Evolutionary conservation across 768 basidiomycete species (phyloP).

Genomic region (Floccularia luteovirens): DNA sequence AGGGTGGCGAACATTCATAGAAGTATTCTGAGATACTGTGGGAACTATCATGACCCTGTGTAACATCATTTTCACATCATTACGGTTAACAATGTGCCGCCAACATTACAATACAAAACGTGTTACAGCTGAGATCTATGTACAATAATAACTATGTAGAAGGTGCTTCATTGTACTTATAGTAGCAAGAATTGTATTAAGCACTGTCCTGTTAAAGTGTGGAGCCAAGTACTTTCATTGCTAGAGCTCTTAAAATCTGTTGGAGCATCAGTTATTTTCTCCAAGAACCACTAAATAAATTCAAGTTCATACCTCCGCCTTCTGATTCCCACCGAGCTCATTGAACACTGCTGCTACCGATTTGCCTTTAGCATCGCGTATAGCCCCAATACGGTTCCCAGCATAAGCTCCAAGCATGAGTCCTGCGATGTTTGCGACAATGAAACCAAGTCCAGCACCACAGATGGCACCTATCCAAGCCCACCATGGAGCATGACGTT

Average conservation of each 20-base stretch:
- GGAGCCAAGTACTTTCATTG: conserved; percentile 76
- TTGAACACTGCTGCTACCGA: conserved; percentile 85
- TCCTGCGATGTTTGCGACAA: conserved; percentile 77
- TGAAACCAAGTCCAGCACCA: conserved; percentile 61
- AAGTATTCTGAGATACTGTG: no score
- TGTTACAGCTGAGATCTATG: no score
- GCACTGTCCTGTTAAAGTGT: no score
- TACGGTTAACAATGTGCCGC: no score
- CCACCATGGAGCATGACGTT: conserved; percentile 68
- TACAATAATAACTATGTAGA: no score
- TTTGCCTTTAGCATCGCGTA: conserved; percentile 92
- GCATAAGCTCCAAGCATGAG: conserved; percentile 81
- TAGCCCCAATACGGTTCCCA: conserved; percentile 85
- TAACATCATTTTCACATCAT: no score
- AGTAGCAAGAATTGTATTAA: no score
- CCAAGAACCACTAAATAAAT: background rate
- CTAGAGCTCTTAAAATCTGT: conserved; percentile 75
- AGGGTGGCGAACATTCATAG: no score
- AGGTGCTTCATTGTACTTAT: no score
- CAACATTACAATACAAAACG: no score
- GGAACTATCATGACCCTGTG: no score
- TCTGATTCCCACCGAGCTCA: conserved; percentile 68
- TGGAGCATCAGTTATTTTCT: background rate
- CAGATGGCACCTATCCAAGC: conserved; percentile 64
- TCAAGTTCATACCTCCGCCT: conserved; percentile 64